Base-by-base conservation (phyloP, 1,284 basidiomycete species). In the Puccinia coronata region DNA sequence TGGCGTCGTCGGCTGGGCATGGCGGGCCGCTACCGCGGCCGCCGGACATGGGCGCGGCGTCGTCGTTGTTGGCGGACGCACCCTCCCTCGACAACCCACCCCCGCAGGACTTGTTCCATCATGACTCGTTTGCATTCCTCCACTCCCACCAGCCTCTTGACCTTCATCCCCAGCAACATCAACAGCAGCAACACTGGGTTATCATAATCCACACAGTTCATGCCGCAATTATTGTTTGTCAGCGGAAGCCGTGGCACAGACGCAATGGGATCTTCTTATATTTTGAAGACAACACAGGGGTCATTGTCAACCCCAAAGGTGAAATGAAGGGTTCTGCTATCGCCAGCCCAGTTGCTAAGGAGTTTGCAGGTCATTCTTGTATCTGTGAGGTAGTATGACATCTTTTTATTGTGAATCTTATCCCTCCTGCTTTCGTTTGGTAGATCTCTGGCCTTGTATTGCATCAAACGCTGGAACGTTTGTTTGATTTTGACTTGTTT, bases 281-380 rank as follows among this genome's bases (percentile, higher is more conserved):
- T 91, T 99, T 99, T 84, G 96, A 96, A 92, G 95, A 96, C 88
- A 96, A 96, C 87, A 95, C 95, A 82, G 95, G 95, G 88, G 95
- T 96, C 83, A 96, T 96, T 84, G 94, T 87, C 86, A 98, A 98
- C 90, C 93, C 94, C 86, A 98, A 98, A 91, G 96, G 97, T 86
- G 96, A 99, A 90, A 99, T 99, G 96, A 99, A 99, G 91, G 96
- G 96, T 82, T 95, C 93, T 82, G 95, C 96, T 85, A 99, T 99
- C 88, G 96, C 96, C 84, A 97, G 96, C 84, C 97, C 96, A 72
- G 93, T 96, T 82, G 94, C 93, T 88, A 96, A 95, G 90, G 94
- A 95, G 93, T 95, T 94, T 87, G 93, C 93, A 86, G 80, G 92
- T 91, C 28, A 79, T 69, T 36, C n/a, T 14, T 20, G 8, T 28